Base-by-base conservation (phyloP, 2,329 filamentous ascomycete genomes). In the Fusarium fujikuroi region DNA sequence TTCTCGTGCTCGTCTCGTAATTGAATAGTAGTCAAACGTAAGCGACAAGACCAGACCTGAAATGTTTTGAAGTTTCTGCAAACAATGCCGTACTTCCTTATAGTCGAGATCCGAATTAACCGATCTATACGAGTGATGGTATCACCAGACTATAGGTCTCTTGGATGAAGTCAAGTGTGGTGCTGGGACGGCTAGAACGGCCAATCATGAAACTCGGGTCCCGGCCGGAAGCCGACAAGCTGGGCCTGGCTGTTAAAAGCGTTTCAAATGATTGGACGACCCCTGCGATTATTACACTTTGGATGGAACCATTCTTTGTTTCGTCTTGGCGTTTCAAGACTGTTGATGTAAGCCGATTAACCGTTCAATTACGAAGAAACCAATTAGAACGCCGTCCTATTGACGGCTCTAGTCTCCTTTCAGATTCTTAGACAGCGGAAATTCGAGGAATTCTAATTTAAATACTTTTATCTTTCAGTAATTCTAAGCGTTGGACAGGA, bases 281-380 rank as follows among this genome's bases (percentile, higher is more conserved):
- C 64, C 44, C 28, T 60, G 53, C 28, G 39, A 8, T 8, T 15
- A 16, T 25, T 50, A 50, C 16, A 10, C 30, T 50, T 34, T 50
- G 47, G 21, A 19, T 50, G 49, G 49, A n/a, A 39, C 67, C 66
- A 19, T 40, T 23, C 28, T 21, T 19, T 25, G 66, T 69, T 49
- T 69, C 58, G 66, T 32, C 66, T 69, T 69, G 66, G 66, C 50
- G 66, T 63, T 69, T 69, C 32, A 53, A 46, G 39, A 39, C 25
- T 14, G 11, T 6, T 18, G 21, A 5, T 14, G 7, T 18, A 21
- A 25, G 52, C 44, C 42, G 54, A 63, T 19, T 64, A 64, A 50
- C 61, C 61, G 61, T 47, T 2, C 23, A 19, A 19, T 18, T 30
- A 49, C 32, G 19, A 2, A 7, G 34, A 36, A 3, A 37, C 42